phyloP scores from a whole-genome alignment of 2,329 filamentous ascomycete genomes.

The Sphaerostilbella broomeana region DNA sequence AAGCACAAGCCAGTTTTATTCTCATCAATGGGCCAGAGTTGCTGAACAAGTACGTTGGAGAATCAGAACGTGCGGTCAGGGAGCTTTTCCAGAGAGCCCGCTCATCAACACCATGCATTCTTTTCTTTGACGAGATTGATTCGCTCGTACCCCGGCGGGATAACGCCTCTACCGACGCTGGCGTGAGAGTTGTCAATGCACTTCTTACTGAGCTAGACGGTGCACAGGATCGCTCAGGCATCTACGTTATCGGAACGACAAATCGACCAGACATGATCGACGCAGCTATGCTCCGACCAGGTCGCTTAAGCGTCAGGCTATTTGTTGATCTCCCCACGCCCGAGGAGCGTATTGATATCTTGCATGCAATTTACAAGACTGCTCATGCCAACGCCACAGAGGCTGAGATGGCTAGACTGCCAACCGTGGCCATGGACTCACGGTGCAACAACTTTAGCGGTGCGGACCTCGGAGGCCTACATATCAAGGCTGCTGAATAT shows the following conservation, averaged over 20 bases:
- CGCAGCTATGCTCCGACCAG: conserved; percentile 86
- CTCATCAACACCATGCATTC: conserved; percentile 80
- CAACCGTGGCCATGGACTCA: conserved; percentile 56
- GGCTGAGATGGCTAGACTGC: conserved; percentile 48
- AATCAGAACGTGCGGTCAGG: conserved; percentile 86
- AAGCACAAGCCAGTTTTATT: conserved; percentile 96
- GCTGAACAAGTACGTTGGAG: conserved; percentile 95
- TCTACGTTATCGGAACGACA: conserved; percentile 92
- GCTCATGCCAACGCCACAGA: conserved; percentile 29
- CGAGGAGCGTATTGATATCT: conserved; percentile 76
- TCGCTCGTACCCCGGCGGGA: conserved; percentile 82
- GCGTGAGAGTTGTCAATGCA: conserved; percentile 86
- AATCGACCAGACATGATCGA: conserved; percentile 97
- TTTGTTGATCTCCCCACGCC: conserved; percentile 81
- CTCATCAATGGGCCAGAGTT: conserved; percentile 94
- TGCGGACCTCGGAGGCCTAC: conserved; percentile 49
- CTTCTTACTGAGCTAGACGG: conserved; percentile 92
- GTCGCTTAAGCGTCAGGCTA: conserved; percentile 78
- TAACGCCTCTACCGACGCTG: conserved; percentile 71
- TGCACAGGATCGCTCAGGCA: conserved; percentile 68
- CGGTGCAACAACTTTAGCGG: conserved; percentile 73
- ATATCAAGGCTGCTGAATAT: conserved; percentile 44
- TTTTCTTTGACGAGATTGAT: conserved; percentile 98
- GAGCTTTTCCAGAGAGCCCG: conserved; percentile 87
- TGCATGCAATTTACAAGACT: conserved; percentile 58